Base-by-base conservation (phyloP, 108 stramenopile genomes). In the Asterionellopsis glacialis region DNA sequence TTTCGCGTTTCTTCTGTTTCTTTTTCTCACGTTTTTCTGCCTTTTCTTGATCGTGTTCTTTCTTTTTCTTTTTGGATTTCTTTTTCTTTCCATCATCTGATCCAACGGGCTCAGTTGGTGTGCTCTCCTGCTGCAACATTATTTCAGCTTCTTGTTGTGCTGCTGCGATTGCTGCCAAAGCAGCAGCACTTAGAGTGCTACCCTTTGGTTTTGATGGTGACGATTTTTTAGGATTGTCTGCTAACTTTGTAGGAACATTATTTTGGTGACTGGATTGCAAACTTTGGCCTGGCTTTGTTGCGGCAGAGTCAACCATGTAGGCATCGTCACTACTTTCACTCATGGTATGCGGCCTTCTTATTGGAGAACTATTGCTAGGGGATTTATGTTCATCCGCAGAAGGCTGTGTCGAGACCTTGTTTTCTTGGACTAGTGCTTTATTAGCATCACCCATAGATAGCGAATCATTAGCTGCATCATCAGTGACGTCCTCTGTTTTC, bases 111-210 rank as follows among this genome's bases (percentile, higher is more conserved):
- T 33, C 33, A 33, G 2, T 33, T 7, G 33, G 2, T 48, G 26
- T 48, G 14, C 16, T 12, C 42, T 68, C 45, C 48, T 63, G 51
- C 7, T 52, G 52, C 60, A 83, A 33, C 82, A 83, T 83, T 11
- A 57, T 49, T 58, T 79, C 63, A 7, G 82, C 82, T 55, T 79
- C 72, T 44, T 64, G 21, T 55, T 74, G 66, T 11, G 82, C 82
- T 7, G 67, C 73, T 7, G 62, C 66, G 43, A 83, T 70, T 15
- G 82, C 82, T 5, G 82, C 82, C 27, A 70, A 26, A 22, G 68
- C 78, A 11, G 74, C 81, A 13, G 63, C 59, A 33, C 77, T 83
- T 40, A 83, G 22, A 33, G 33, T 33, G 24, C 48, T 58, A 13
- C 56, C 41, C n/a, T n/a, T n/a, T 42, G 13, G 43, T 45, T 28